phyloP scores from a whole-genome alignment of 345 rosid genomes.

The Clarkia xantiana region DNA sequence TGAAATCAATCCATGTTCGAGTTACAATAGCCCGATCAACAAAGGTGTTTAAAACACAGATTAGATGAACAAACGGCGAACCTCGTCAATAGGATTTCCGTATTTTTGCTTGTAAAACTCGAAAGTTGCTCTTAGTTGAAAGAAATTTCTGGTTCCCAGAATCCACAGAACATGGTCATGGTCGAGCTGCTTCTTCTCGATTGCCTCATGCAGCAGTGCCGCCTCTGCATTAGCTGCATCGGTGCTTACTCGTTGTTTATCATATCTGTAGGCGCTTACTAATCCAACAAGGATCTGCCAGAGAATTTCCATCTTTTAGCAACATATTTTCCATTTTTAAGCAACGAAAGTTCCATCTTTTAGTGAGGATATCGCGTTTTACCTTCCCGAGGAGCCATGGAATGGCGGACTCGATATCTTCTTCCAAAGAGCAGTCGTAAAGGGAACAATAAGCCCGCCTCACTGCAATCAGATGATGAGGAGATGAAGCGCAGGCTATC shows the following conservation, averaged over 20 bases:
- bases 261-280: conserved; percentile 65
- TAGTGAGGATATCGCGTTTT: too few species aligned
- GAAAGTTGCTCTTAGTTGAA: conserved; percentile 67
- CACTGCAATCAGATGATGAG: conserved; percentile 54
- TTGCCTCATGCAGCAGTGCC: conserved; percentile 40
- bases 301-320: not conserved
- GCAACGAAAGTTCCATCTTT: too few species aligned
- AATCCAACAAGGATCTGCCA: conserved; percentile 52
- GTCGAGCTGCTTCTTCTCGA: conserved; percentile 39
- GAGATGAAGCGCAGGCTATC: conserved; percentile 67
- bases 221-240: conserved; percentile 57
- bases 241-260: conserved; percentile 38
- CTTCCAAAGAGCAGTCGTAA: conserved; percentile 58
- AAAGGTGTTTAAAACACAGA: not conserved
- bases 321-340: too few species aligned
- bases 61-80: conserved; percentile 12
- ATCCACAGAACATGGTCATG: conserved; percentile 47
- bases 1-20: not conserved
- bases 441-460: conserved; percentile 66
- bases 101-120: conserved; percentile 33
- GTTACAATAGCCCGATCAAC: not conserved
- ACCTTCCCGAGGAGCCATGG: conserved; percentile 58
- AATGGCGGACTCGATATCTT: conserved; percentile 37
- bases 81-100: conserved; percentile 54
- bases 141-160: conserved; percentile 53